Percentiles rank a stretch among this genome's conserved stretches.
These are phyloP conservation scores for Tritrichomonas musculus DNA, from an alignment of 208 protist genomes.

Conservation along the genomic window DNA sequence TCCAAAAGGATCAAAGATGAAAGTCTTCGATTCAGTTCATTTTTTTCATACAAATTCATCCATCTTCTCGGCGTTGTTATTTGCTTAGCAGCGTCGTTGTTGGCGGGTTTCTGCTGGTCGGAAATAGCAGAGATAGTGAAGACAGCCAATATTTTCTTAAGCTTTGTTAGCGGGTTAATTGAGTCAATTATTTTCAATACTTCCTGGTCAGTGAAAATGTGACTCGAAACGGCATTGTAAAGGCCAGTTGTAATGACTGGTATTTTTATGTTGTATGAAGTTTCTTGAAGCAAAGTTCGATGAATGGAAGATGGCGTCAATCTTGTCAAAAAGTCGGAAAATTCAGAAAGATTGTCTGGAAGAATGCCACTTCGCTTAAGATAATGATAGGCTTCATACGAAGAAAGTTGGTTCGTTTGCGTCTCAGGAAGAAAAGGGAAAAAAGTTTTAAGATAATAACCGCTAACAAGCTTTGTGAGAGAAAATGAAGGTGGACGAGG, in stretches of 20 bases:
- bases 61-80: background rate
- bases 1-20: background rate
- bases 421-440: background rate
- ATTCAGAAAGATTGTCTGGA: background rate
- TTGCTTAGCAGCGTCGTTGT: background rate
- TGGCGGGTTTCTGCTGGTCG: background rate
- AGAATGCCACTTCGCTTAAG: background rate
- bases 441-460: background rate
- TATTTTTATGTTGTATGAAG: background rate
- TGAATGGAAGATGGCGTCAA: background rate
- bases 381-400: slow-evolving; percentile 9
- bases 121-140: background rate
- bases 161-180: background rate
- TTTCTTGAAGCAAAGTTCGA: background rate
- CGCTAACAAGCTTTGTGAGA: background rate
- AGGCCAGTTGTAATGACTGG: background rate
- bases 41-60: background rate
- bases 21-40: background rate
- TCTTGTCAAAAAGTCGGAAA: background rate
- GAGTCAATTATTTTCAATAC: background rate
- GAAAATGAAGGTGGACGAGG: background rate
- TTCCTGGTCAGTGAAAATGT: background rate
- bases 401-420: background rate
- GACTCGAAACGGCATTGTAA: background rate
- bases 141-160: background rate